These are phyloP conservation scores for Plantago major DNA, from an alignment of 257 asterid genomes.

Conservation along the genomic window DNA sequence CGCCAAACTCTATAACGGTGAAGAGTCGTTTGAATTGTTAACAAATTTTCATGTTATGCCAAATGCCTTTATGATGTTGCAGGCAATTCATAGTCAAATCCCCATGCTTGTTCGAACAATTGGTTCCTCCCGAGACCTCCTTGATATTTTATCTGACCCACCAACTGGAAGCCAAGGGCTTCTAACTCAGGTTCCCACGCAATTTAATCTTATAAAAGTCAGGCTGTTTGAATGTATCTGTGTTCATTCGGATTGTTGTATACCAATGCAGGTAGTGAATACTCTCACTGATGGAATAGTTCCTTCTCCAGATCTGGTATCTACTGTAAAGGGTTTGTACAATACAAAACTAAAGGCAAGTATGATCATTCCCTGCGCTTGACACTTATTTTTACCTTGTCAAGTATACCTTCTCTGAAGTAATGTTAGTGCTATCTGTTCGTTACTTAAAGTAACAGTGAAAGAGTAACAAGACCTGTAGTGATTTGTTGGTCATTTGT, in stretches of 20 bases:
- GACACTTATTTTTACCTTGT: slow-evolving; percentile 3
- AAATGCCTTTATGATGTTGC: slow-evolving; percentile 28
- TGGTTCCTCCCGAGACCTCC: slow-evolving; percentile 82
- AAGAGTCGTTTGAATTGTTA: slow-evolving; percentile 5
- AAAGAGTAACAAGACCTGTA: neutral
- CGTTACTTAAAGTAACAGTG: neutral
- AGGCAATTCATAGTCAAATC: slow-evolving; percentile 84
- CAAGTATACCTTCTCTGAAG: slow-evolving; percentile 2
- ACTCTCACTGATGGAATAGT: slow-evolving; percentile 78
- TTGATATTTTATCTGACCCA: slow-evolving; percentile 66
- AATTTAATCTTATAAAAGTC: slow-evolving; percentile 10
- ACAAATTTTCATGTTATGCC: slow-evolving; percentile 16
- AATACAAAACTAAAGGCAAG: slow-evolving; percentile 72
- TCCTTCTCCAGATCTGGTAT: slow-evolving; percentile 73
- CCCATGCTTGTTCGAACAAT: slow-evolving; percentile 92
- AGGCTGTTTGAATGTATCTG: slow-evolving; percentile 21
- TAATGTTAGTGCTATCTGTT: slow-evolving; percentile 9
- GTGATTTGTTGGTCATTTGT: neutral
- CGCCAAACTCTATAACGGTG: slow-evolving; percentile 2
- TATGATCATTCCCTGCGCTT: slow-evolving; percentile 11
- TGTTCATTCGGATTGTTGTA: slow-evolving; percentile 26
- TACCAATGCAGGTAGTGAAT: slow-evolving; percentile 68
- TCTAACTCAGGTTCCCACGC: slow-evolving; percentile 55
- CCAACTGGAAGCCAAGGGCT: slow-evolving; percentile 86
- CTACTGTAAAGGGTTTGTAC: slow-evolving; percentile 63